A percentile compares a stretch with the other conserved stretches of the same genome.
Conservation (phyloP, 495 filamentous ascomycete genomes). For the Hypoxylon subgilvum region DNA sequence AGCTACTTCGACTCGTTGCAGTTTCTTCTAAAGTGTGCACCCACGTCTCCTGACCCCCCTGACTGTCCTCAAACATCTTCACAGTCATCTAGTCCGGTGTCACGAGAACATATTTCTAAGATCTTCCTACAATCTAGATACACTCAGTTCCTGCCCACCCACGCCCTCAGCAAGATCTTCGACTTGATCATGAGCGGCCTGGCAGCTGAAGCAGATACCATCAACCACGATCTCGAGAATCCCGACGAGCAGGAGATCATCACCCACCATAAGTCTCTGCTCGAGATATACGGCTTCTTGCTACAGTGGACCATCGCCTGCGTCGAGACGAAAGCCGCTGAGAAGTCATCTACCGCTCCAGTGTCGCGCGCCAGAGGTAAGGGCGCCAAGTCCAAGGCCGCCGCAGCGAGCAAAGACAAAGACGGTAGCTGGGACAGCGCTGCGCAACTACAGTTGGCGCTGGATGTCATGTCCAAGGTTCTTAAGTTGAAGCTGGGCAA, state of each 20-base stretch:
- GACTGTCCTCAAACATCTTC: conserved; percentile 36
- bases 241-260: conserved; percentile 84
- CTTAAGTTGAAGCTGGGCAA: conserved; percentile 89
- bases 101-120: conserved; percentile 59
- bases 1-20: conserved; percentile 89
- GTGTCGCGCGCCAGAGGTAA: conserved; percentile 77
- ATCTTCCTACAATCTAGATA: conserved; percentile 77
- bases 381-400: conserved; percentile 71
- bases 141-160: conserved; percentile 76
- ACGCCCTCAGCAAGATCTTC: conserved; percentile 88
- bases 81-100: conserved; percentile 13
- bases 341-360: conserved; percentile 77
- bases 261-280: conserved; percentile 82
- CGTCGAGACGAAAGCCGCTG: conserved; percentile 89
- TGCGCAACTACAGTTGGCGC: conserved; percentile 80
- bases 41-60: conserved; percentile 59
- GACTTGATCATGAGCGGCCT: conserved; percentile 91
- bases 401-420: conserved; percentile 53
- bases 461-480: conserved; percentile 95
- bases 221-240: conserved; percentile 83
- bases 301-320: conserved; percentile 93
- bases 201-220: conserved; percentile 87
- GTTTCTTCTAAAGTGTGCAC: conserved; percentile 93
- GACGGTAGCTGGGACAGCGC: conserved; percentile 89
- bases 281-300: conserved; percentile 94